A percentile compares a stretch with the other conserved stretches of the same genome.
Evolutionary conservation across 148 eudicot genomes (phyloP).

Genomic region (Mesembryanthemum crystallinum): DNA sequence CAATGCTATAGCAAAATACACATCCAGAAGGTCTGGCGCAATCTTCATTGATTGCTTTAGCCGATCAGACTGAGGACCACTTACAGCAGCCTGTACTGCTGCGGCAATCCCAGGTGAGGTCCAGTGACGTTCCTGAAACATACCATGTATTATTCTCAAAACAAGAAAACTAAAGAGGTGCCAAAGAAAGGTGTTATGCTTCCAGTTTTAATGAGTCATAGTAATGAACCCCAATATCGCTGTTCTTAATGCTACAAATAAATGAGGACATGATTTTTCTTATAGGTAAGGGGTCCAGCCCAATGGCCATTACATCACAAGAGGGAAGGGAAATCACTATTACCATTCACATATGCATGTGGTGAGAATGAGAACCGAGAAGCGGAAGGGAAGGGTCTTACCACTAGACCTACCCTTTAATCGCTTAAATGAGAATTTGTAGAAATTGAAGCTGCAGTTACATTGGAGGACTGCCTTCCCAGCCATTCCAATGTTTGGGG

Average conservation of each 20-base stretch:
- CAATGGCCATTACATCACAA: too few species aligned
- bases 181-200: not conserved
- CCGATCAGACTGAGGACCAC: slow-evolving; percentile 66
- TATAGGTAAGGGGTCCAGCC: not conserved
- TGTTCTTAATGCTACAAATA: not conserved
- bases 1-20: slow-evolving; percentile 75
- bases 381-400: too few species aligned
- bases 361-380: too few species aligned
- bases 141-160: not conserved
- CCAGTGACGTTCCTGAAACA: slow-evolving; percentile 89
- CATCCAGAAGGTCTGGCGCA: slow-evolving; percentile 82
- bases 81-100: slow-evolving; percentile 66
- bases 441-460: not conserved
- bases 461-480: not conserved
- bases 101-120: slow-evolving; percentile 82
- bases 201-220: not conserved
- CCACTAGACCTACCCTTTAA: too few species aligned
- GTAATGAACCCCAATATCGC: slow-evolving; percentile 6
- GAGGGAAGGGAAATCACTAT: too few species aligned
- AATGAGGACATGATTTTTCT: not conserved
- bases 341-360: too few species aligned
- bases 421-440: too few species aligned
- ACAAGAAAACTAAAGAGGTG: not conserved
- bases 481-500: not conserved
- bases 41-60: slow-evolving; percentile 70